Conservation (phyloP, 2,329 filamentous ascomycete genomes). For the Coniochaeta prunicola region DNA sequence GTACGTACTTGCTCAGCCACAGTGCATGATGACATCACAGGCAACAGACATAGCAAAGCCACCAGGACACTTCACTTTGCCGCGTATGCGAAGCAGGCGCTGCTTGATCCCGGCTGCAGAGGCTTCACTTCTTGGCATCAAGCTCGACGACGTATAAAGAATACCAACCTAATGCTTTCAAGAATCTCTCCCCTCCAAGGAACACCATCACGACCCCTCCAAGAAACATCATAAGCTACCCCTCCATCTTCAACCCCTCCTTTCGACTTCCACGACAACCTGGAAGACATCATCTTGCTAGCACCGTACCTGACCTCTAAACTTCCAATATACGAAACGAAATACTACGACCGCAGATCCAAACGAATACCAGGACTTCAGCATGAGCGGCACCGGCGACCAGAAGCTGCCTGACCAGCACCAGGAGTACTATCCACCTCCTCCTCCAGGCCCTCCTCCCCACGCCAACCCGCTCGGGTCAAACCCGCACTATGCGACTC, state of each 20-base stretch:
- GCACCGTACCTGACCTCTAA: neutral
- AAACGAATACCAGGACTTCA: too few relatives aligned
- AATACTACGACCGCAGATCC: too few relatives aligned
- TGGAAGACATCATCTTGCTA: neutral
- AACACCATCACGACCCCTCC: too few relatives aligned
- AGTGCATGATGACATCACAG: neutral
- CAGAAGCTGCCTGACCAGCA: constrained; percentile 9
- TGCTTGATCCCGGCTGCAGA: neutral
- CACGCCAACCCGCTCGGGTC: constrained; percentile 7
- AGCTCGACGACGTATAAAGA: neutral
- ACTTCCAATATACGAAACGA: too few relatives aligned
- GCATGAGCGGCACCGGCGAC: constrained; percentile 7
- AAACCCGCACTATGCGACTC: constrained; percentile 6
- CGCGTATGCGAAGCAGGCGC: neutral
- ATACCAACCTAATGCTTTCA: neutral
- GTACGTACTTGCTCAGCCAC: neutral
- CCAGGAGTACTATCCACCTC: constrained; percentile 15
- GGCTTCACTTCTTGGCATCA: neutral
- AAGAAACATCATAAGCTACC: too few relatives aligned
- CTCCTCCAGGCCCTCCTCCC: constrained; percentile 18
- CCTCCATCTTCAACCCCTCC: neutral
- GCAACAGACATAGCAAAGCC: neutral
- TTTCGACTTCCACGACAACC: too few relatives aligned
- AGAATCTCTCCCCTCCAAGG: neutral
- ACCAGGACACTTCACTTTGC: neutral